Conservation (phyloP, 768 basidiomycete genomes). For the Rhizopogon sp. region DNA sequence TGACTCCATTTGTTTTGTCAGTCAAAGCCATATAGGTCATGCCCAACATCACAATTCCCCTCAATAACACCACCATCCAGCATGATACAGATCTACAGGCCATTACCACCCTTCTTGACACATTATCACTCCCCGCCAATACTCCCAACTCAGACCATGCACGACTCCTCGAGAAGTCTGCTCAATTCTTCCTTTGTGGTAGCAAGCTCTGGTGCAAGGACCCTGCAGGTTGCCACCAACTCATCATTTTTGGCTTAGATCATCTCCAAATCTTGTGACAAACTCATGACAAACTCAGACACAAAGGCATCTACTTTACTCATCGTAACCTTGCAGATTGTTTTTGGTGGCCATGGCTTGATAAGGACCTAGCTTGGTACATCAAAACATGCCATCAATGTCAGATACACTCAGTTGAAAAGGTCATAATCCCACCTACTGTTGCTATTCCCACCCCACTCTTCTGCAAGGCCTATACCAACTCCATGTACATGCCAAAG, state of each 20-base stretch:
- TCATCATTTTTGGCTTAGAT: constrained; percentile 9
- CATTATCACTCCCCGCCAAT: neutral
- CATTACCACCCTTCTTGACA: neutral
- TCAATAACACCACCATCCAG: neutral
- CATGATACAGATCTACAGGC: neutral
- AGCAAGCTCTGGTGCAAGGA: constrained; percentile 18
- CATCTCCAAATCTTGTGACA: constrained; percentile 14
- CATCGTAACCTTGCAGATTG: neutral
- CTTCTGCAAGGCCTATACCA: constrained; percentile 20
- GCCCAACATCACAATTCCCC: neutral
- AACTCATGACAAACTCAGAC: constrained; percentile 25
- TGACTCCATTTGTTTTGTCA: too few species aligned
- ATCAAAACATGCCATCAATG: constrained; percentile 27
- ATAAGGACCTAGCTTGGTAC: constrained; percentile 23
- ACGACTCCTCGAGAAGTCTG: neutral
- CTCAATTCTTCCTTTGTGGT: constrained; percentile 12
- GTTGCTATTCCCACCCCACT: constrained; percentile 15
- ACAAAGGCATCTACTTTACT: constrained; percentile 24
- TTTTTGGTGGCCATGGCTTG: constrained; percentile 14
- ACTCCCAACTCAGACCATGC: neutral
- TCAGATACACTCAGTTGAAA: constrained; percentile 17
- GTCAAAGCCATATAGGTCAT: too few species aligned
- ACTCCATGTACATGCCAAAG: constrained; percentile 26
- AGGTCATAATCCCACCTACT: constrained; percentile 15
- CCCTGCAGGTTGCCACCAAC: constrained; percentile 13